Evolutionary conservation across 2,329 filamentous ascomycete genomes (phyloP).

Genomic region (Apiospora aurea): DNA sequence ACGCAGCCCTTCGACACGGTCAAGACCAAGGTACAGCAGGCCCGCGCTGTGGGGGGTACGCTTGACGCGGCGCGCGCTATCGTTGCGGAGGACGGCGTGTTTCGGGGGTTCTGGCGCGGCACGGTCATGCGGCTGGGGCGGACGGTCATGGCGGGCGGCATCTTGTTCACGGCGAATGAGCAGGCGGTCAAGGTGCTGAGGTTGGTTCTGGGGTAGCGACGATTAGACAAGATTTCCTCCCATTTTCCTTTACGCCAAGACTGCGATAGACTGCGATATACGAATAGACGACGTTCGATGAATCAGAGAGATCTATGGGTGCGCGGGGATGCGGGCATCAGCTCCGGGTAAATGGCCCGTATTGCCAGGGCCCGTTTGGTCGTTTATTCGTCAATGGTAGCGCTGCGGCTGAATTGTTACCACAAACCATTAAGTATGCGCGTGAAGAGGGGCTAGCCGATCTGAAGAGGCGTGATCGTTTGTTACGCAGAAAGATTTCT

Average conservation of each 20-base stretch:
- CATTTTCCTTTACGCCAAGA: too few relatives aligned
- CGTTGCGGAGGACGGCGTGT: conserved; percentile 61
- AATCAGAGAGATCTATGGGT: too few relatives aligned
- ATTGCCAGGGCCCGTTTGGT: too few relatives aligned
- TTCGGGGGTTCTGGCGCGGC: conserved; percentile 65
- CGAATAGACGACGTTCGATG: background rate
- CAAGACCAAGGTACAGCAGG: conserved; percentile 66
- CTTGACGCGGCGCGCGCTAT: conserved; percentile 60
- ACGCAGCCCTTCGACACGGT: conserved; percentile 68
- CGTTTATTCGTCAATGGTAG: background rate
- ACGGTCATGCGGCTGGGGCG: conserved; percentile 69
- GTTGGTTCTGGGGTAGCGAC: conserved; percentile 12
- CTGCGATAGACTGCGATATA: background rate
- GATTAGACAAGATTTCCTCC: background rate
- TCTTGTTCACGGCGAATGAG: conserved; percentile 44
- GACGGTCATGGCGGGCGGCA: conserved; percentile 56
- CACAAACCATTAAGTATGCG: too few relatives aligned
- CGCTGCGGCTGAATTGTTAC: background rate
- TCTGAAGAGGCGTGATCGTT: background rate
- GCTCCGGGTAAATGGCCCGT: background rate
- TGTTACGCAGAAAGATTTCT: too few relatives aligned
- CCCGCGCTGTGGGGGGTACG: conserved; percentile 56
- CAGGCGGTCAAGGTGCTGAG: conserved; percentile 40
- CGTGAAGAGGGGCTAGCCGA: too few relatives aligned
- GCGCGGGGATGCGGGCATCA: background rate